phyloP scores from a whole-genome alignment of 2,329 filamentous ascomycete genomes.

The Periconia macrospinosa region DNA sequence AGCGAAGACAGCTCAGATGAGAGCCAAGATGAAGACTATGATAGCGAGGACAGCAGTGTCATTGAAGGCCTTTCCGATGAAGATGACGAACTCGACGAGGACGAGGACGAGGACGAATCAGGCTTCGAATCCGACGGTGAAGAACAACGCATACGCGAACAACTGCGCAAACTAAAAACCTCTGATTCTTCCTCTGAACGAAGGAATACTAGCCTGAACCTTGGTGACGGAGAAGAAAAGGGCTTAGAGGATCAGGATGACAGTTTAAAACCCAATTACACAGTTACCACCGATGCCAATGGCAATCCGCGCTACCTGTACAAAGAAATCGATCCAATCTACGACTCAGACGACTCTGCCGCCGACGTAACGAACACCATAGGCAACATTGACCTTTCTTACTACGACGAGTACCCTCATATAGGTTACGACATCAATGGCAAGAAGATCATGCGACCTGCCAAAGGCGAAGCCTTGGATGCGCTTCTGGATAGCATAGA shows the following conservation, averaged over 20 bases:
- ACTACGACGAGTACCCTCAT: slow-evolving; percentile 97
- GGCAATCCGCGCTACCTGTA: slow-evolving; percentile 90
- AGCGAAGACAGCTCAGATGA: slow-evolving; percentile 44
- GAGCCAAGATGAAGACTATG: slow-evolving; percentile 24
- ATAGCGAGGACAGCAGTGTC: slow-evolving; percentile 36
- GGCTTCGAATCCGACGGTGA: slow-evolving; percentile 46
- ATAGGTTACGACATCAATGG: slow-evolving; percentile 99
- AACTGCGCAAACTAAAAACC: slow-evolving; percentile 48
- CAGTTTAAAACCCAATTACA: slow-evolving; percentile 54
- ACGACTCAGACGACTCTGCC: slow-evolving; percentile 91
- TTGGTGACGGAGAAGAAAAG: slow-evolving; percentile 24
- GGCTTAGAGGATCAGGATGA: slow-evolving; percentile 27
- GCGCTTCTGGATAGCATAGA: slow-evolving; percentile 95
- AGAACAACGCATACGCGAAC: slow-evolving; percentile 47
- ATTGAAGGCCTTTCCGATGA: slow-evolving; percentile 36
- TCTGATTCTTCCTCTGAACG: slow-evolving; percentile 23
- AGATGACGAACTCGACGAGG: slow-evolving; percentile 33
- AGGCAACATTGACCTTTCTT: slow-evolving; percentile 88
- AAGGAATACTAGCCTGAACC: slow-evolving; percentile 16
- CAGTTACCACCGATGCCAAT: slow-evolving; percentile 78
- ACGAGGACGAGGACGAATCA: slow-evolving; percentile 30
- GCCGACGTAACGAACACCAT: slow-evolving; percentile 85
- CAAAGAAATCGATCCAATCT: slow-evolving; percentile 88
- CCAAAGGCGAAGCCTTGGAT: slow-evolving; percentile 90
- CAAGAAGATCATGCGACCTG: slow-evolving; percentile 95